Evolutionary conservation across 2,329 filamentous ascomycete species (phyloP), one percentile per base, ranked within the genome.

Genomic region (Clarireedia monteithiana): DNA sequence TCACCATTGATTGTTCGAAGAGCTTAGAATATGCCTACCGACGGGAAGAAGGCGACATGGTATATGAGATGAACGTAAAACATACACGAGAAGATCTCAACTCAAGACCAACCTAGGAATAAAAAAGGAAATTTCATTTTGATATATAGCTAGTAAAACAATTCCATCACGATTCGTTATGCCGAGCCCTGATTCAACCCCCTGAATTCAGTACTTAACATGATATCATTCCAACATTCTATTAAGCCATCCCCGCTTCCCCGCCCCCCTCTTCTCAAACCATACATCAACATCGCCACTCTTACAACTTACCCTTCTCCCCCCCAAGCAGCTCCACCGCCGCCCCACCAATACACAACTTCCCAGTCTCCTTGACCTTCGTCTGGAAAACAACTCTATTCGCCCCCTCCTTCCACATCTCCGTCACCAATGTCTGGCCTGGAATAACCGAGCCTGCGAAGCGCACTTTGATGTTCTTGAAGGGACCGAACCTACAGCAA

Each of bases 351-450:
- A 96, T 95, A 59, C 87, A 89, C 65, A 89, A 76, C 80, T 95
- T 95, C 67, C 91, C 91, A 54, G 91, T 96, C 80, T 96, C 91
- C 75, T 91, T 90, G 62, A 96, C 89, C 73, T 84, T 91, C 55
- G 83, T 82, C 79, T 95, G 89, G 80, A 95, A 96, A 60, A 91
- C 74, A 55, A 96, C 80, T 69, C 82, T 85, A 66, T 82, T 85
- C 66, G 80, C 81, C 49, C 84, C 85, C 67, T 95, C 89, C 76
- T 88, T 91, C 91, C 91, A 96, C 89, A 95, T 92, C 78, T 95
- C 90, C 6, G 90, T 95, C 60, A 88, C 80, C 56, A 96, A 79
- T n/a, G 89, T 95, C 80, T 96, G 86, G 14, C 90, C 90, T 0
- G 89, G 91, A 56, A 91, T 71, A 12, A 96, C 91, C 9, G 88